Evolutionary conservation across 495 filamentous ascomycete genomes (phyloP).

Genomic region (Xylaria bambusicola): DNA sequence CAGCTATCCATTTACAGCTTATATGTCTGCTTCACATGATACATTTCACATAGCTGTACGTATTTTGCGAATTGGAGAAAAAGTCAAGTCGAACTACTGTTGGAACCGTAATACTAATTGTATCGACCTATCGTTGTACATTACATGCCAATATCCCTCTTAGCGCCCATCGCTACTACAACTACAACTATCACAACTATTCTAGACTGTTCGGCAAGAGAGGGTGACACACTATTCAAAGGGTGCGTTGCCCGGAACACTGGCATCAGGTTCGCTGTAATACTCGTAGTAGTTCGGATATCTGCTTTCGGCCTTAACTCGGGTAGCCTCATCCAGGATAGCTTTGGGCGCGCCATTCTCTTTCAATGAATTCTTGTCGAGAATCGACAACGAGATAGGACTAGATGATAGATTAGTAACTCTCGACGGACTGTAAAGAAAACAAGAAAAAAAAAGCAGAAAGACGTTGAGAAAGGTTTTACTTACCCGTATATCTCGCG

Average conservation of each 20-base stretch:
- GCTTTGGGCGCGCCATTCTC: conserved; percentile 61
- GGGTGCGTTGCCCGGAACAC: conserved; percentile 41
- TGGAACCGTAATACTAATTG: too few relatives aligned
- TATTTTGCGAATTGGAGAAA: conserved; percentile 3
- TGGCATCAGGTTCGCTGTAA: conserved; percentile 51
- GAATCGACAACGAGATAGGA: conserved; percentile 54
- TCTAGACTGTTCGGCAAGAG: too few relatives aligned
- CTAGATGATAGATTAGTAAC: conserved; percentile 30
- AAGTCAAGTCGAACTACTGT: neutral
- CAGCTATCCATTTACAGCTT: too few relatives aligned
- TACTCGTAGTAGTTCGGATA: conserved; percentile 69
- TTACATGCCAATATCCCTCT: neutral
- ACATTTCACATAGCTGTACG: neutral
- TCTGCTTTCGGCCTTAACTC: conserved; percentile 61
- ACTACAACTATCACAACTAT: too few relatives aligned
- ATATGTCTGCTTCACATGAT: neutral
- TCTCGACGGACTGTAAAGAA: neutral
- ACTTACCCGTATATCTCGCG: conserved; percentile 81
- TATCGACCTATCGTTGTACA: conserved; percentile 10
- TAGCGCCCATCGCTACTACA: neutral
- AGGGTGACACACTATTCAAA: conserved; percentile 37
- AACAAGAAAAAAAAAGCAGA: too few relatives aligned
- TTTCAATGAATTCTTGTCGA: conserved; percentile 51
- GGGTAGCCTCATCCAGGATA: conserved; percentile 64
- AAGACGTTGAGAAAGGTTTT: too few relatives aligned